Conservation (phyloP, 139 green algal genomes). For the Chlorella sp. region DNA sequence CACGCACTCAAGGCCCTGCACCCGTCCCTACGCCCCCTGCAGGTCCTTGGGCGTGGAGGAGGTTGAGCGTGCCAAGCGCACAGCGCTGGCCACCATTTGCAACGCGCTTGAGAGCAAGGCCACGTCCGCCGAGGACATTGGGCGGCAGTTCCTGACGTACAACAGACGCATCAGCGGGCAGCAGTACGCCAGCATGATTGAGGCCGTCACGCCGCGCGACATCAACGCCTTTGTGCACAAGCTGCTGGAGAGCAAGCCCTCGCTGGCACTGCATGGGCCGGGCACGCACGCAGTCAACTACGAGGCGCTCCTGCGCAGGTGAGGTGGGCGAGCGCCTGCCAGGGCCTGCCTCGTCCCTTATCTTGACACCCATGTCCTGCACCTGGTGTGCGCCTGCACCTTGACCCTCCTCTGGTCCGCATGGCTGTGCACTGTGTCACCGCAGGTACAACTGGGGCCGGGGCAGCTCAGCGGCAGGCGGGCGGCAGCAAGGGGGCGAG, state of each 20-base stretch:
- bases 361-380: no score
- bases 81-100: constrained; percentile 66
- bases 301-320: constrained; percentile 7
- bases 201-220: constrained; percentile 25
- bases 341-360: no score
- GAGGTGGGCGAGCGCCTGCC: no score
- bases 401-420: no score
- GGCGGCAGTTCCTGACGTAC: constrained; percentile 92
- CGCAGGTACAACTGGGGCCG: no score
- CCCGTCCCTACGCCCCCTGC: neutral
- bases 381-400: no score
- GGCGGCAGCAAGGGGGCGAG: no score
- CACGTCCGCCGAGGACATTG: constrained; percentile 92
- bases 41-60: constrained; percentile 53
- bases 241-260: constrained; percentile 32
- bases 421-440: no score
- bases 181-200: constrained; percentile 49
- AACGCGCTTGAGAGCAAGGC: constrained; percentile 92
- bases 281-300: constrained; percentile 18
- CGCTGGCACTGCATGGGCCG: constrained; percentile 33
- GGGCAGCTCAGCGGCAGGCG: no score
- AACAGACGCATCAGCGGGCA: constrained; percentile 43
- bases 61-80: constrained; percentile 84
- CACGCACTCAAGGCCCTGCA: neutral
- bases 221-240: constrained; percentile 30